A percentile compares a stretch with the other conserved stretches of the same genome.
These are phyloP conservation scores for Euphrasia arctica DNA, from an alignment of 305 asterid genomes.

Conservation along the genomic window DNA sequence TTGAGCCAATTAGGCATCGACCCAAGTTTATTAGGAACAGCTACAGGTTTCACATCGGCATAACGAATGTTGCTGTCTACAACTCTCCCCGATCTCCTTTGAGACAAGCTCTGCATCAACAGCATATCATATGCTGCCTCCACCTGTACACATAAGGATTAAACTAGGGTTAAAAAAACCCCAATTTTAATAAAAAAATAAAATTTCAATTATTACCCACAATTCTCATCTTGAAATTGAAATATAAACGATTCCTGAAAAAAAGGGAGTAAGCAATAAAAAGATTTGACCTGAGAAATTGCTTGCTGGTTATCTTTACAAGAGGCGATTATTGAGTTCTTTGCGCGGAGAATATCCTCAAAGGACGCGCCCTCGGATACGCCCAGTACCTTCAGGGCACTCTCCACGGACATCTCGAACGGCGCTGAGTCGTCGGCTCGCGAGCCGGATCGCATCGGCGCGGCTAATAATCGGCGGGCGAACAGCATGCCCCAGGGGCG, in stretches of 20 bases:
- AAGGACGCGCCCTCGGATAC: conserved; percentile 89
- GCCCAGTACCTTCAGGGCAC: conserved; percentile 81
- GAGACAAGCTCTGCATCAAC: conserved; percentile 92
- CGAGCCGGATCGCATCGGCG: conserved; percentile 66
- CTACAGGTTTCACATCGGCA: conserved; percentile 87
- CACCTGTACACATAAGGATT: conserved; percentile 45
- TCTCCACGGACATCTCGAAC: conserved; percentile 96
- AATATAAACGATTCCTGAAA: not conserved
- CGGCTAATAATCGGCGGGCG: conserved; percentile 43
- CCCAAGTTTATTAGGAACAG: conserved; percentile 46
- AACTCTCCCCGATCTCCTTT: conserved; percentile 90
- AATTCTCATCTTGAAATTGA: too few species aligned
- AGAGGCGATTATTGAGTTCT: conserved; percentile 61
- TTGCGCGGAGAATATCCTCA: conserved; percentile 92
- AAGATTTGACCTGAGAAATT: conserved; percentile 52
- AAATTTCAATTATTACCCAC: too few species aligned
- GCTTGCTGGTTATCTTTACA: conserved; percentile 76
- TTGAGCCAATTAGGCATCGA: conserved; percentile 90
- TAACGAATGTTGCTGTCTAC: conserved; percentile 67
- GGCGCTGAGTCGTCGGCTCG: conserved; percentile 95
- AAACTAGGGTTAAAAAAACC: too few species aligned
- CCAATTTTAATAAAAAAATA: too few species aligned
- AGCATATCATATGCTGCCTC: conserved; percentile 99
- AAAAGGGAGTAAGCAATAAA: not conserved
- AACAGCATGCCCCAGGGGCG: conserved; percentile 32